These are phyloP conservation scores for Mariannaea sp. DNA, from an alignment of 2,329 filamentous ascomycete genomes.

Conservation along the genomic window DNA sequence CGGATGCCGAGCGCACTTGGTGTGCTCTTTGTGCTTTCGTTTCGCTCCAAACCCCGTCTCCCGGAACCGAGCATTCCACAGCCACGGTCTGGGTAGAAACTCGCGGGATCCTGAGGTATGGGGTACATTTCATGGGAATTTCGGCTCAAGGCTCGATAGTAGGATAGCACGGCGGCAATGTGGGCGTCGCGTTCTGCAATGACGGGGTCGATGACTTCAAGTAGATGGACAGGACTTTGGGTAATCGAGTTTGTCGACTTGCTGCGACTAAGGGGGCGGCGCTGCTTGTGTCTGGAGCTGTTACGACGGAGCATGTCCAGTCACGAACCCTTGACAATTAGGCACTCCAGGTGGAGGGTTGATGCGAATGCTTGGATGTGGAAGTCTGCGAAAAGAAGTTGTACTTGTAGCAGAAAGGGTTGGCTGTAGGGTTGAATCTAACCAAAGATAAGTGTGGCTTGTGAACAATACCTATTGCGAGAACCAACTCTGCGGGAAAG, in stretches of 20 bases:
- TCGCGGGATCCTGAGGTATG: conserved; percentile 34
- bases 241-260: conserved; percentile 57
- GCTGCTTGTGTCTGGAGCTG: conserved; percentile 49
- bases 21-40: conserved; percentile 22
- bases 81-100: conserved; percentile 25
- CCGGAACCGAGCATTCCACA: conserved; percentile 28
- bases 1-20: conserved; percentile 28
- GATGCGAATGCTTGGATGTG: neutral
- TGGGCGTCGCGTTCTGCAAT: conserved; percentile 63
- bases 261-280: conserved; percentile 52
- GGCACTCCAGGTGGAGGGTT: neutral
- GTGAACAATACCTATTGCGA: conserved; percentile 1
- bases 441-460: neutral
- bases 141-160: conserved; percentile 54
- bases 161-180: conserved; percentile 66
- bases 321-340: neutral
- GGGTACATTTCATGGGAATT: conserved; percentile 26
- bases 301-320: conserved; percentile 55
- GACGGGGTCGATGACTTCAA: conserved; percentile 55
- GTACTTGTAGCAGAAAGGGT: neutral
- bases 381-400: too few relatives aligned
- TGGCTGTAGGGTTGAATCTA: neutral
- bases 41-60: conserved; percentile 20
- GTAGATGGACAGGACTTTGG: conserved; percentile 45
- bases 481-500: conserved; percentile 5